phyloP scores from a whole-genome alignment of 306 rosid genomes.

The Senna tora region DNA sequence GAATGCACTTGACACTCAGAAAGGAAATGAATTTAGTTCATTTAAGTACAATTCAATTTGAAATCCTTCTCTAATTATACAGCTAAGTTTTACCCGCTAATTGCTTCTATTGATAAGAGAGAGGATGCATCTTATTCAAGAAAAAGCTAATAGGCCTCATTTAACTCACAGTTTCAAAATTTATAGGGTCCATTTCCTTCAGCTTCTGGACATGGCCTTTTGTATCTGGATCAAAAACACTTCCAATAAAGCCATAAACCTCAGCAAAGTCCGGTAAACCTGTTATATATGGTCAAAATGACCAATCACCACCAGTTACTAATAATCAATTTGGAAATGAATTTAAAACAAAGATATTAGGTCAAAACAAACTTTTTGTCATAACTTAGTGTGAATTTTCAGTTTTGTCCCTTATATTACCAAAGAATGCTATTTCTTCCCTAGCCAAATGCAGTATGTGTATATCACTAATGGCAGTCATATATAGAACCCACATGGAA shows the following conservation, averaged over 20 bases:
- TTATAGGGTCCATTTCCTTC: slow-evolving; percentile 96
- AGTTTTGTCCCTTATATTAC: too few relatives aligned
- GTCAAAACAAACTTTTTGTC: too few relatives aligned
- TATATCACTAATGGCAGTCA: too few relatives aligned
- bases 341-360: background rate
- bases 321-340: slow-evolving; percentile 23
- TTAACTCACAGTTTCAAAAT: slow-evolving; percentile 86
- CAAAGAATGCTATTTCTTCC: too few relatives aligned
- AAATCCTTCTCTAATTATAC: background rate
- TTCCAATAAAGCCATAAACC: slow-evolving; percentile 90
- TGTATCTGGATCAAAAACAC: slow-evolving; percentile 86
- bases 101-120: slow-evolving; percentile 20
- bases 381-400: too few relatives aligned
- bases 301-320: slow-evolving; percentile 2
- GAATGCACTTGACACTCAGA: background rate
- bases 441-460: too few relatives aligned
- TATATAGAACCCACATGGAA: too few relatives aligned
- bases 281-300: slow-evolving; percentile 41
- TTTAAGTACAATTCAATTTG: slow-evolving; percentile 15
- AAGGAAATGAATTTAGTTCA: slow-evolving; percentile 9
- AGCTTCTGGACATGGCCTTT: slow-evolving; percentile 77
- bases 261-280: slow-evolving; percentile 88
- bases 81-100: slow-evolving; percentile 23
- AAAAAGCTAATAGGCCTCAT: slow-evolving; percentile 29
- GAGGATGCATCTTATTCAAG: slow-evolving; percentile 10